Evolutionary conservation across 2,329 filamentous ascomycete species (phyloP).

Genomic region (Colletotrichum falcatum): DNA sequence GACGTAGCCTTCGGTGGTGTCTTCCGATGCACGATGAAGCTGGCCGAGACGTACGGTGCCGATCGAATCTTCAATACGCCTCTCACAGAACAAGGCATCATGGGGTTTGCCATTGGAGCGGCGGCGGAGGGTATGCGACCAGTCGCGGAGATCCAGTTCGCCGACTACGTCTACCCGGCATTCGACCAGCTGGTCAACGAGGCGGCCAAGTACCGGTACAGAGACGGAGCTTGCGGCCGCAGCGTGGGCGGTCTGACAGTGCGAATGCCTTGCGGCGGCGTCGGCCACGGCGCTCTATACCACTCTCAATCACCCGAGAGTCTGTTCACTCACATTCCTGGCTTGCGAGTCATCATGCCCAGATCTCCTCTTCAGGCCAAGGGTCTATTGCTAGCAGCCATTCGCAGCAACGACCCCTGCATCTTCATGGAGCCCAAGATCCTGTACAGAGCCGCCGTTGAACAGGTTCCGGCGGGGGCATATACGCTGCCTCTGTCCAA

Average conservation of each 20-base stretch:
- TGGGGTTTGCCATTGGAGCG: constrained; percentile 91
- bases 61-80: constrained; percentile 97
- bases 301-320: constrained; percentile 92
- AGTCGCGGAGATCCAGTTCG: constrained; percentile 95
- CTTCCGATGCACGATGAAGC: constrained; percentile 92
- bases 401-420: constrained; percentile 86
- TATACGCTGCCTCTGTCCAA: constrained; percentile 89
- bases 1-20: constrained; percentile 98
- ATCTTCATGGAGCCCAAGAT: constrained; percentile 97
- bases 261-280: constrained; percentile 89
- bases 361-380: constrained; percentile 90
- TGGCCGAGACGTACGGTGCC: constrained; percentile 87
- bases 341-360: constrained; percentile 86
- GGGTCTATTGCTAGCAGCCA: constrained; percentile 81
- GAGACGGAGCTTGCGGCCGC: constrained; percentile 69
- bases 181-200: constrained; percentile 97
- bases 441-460: constrained; percentile 89
- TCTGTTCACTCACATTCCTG: constrained; percentile 89
- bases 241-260: constrained; percentile 84
- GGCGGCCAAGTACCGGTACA: constrained; percentile 87
- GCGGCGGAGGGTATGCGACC: constrained; percentile 93
- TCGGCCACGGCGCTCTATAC: constrained; percentile 89
- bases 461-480: constrained; percentile 85
- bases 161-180: constrained; percentile 92
- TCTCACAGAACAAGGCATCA: constrained; percentile 91